Percentiles rank a stretch among this genome's conserved stretches.
Evolutionary conservation across 306 rosid species (phyloP).

Genomic region (Rosa multiflora): DNA sequence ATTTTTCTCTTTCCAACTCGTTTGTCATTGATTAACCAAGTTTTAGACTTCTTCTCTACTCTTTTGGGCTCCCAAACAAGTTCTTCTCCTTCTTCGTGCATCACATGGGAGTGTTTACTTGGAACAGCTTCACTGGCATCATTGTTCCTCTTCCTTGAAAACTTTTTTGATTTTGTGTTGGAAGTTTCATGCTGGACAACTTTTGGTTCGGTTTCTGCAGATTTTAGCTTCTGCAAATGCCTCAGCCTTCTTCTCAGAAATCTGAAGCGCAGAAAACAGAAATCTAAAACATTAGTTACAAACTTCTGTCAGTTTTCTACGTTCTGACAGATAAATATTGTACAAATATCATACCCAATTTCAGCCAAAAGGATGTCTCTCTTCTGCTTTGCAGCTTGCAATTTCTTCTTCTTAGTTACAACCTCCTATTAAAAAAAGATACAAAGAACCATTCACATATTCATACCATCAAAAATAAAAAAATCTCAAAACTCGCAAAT

Average conservation of each 20-base stretch:
- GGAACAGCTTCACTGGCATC: conserved; percentile 2
- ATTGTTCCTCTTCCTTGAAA: conserved; percentile 21
- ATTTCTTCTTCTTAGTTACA: conserved; percentile 49
- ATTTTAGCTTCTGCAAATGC: conserved; percentile 31
- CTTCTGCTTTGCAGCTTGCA: conserved; percentile 26
- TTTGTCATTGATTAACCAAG: conserved; percentile 14
- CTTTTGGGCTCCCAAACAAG: conserved; percentile 18
- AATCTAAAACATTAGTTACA: not conserved
- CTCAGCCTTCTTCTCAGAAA: conserved; percentile 48
- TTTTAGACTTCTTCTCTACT: conserved; percentile 36
- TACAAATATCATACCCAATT: conserved; percentile 45
- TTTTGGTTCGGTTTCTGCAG: conserved; percentile 26
- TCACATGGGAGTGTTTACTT: conserved; percentile 6
- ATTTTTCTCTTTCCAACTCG: conserved; percentile 39
- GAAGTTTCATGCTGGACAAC: conserved; percentile 17
- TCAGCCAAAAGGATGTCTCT: conserved; percentile 44
- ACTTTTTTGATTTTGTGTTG: conserved; percentile 10
- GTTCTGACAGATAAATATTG: not conserved
- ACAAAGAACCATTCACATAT: conserved; percentile 11
- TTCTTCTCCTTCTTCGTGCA: conserved; percentile 20
- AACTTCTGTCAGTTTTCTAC: not conserved
- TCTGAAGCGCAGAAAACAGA: conserved; percentile 26
- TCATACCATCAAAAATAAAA: not conserved
- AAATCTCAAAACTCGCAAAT: not conserved
- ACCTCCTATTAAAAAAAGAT: conserved; percentile 39